A percentile compares a stretch with the other conserved stretches of the same genome.
Conservation (phyloP, 306 rosid species). For the Lablab purpureus region DNA sequence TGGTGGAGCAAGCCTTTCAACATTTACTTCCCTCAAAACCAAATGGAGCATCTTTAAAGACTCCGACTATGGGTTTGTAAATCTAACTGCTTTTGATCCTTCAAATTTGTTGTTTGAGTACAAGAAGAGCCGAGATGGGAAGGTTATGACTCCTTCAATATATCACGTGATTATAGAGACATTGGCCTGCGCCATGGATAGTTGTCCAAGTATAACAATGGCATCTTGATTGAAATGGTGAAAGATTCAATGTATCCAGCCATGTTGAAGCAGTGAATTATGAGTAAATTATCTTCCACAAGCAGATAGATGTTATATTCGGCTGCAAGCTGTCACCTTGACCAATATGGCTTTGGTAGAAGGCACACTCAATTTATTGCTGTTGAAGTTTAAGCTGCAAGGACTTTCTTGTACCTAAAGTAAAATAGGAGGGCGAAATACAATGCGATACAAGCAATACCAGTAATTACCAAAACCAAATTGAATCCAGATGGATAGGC, state of each 20-base stretch:
- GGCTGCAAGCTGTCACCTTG: conserved; percentile 19
- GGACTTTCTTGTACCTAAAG: conserved; percentile 76
- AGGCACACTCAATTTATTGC: conserved; percentile 36
- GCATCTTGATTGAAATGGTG: conserved; percentile 62
- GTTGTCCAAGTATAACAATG: conserved; percentile 65
- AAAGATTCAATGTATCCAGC: conserved; percentile 35
- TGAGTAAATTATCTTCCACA: conserved; percentile 19
- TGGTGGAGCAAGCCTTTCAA: conserved; percentile 75
- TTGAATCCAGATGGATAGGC: conserved; percentile 61
- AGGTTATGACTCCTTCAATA: conserved; percentile 76
- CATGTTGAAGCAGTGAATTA: conserved; percentile 18
- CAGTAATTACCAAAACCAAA: conserved; percentile 70
- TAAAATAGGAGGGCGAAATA: conserved; percentile 67
- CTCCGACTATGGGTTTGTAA: conserved; percentile 75
- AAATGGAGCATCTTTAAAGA: conserved; percentile 81
- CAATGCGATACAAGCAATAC: conserved; percentile 59
- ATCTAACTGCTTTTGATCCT: conserved; percentile 76
- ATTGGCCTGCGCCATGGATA: conserved; percentile 82
- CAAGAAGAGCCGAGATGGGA: conserved; percentile 90
- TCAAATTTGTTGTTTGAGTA: conserved; percentile 86
- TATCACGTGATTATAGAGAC: conserved; percentile 78
- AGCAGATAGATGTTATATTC: conserved; percentile 23
- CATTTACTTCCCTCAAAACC: conserved; percentile 67
- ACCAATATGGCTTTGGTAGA: conserved; percentile 32
- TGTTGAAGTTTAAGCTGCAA: conserved; percentile 57